Percentiles rank a stretch among this genome's conserved stretches.
Evolutionary conservation across 139 green algal species (phyloP).

Genomic region (Chlamydomonas schloesseri): DNA sequence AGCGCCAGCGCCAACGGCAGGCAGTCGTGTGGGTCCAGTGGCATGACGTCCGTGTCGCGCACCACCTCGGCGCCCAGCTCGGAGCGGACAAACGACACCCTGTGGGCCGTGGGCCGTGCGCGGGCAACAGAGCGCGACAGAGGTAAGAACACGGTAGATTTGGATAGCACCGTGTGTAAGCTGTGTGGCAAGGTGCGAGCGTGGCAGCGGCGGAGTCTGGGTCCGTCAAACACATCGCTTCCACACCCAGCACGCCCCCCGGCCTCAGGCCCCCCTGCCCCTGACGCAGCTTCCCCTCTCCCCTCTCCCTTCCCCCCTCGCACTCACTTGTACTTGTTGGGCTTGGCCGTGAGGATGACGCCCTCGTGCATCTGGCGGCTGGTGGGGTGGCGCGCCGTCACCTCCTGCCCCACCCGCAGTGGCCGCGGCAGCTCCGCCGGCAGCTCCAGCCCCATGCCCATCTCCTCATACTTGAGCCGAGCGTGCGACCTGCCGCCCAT

Average conservation of each 20-base stretch:
- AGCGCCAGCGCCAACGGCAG: conserved; percentile 45
- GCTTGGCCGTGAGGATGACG: conserved; percentile 85
- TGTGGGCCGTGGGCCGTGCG: too few relatives aligned
- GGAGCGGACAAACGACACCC: conserved; percentile 87
- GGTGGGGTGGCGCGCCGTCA: conserved; percentile 87
- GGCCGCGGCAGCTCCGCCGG: conserved; percentile 70
- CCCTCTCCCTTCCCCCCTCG: too few relatives aligned
- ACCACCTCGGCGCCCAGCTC: conserved; percentile 92
- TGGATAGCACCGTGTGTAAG: too few relatives aligned
- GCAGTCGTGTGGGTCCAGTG: conserved; percentile 65
- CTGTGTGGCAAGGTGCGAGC: too few relatives aligned
- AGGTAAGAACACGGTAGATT: too few relatives aligned
- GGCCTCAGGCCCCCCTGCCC: too few relatives aligned
- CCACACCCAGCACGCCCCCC: too few relatives aligned
- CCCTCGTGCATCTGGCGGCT: conserved; percentile 86
- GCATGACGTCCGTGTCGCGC: conserved; percentile 80
- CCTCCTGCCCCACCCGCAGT: conserved; percentile 83
- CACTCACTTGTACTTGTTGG: conserved; percentile 72
- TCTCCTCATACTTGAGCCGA: conserved; percentile 49
- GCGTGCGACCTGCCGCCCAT: conserved; percentile 57
- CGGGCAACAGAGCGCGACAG: too few relatives aligned
- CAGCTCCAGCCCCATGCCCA: conserved; percentile 51
- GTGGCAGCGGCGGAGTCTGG: too few relatives aligned
- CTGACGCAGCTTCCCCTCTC: too few relatives aligned
- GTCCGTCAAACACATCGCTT: too few relatives aligned